phyloP scores from a whole-genome alignment of 306 rosid genomes.

The Rosa chinensis region DNA sequence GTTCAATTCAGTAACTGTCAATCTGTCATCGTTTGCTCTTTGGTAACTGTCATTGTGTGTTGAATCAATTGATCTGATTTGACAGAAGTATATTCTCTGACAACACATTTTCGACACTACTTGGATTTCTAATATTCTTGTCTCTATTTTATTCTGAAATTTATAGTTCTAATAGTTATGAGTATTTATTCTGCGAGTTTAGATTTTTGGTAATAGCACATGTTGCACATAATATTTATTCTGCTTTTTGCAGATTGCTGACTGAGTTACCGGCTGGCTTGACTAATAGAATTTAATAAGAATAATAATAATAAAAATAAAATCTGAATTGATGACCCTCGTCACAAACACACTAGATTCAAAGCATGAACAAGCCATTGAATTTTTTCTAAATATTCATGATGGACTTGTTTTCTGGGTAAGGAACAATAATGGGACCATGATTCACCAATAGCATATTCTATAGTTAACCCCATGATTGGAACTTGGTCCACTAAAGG shows the following conservation, averaged over 20 bases:
- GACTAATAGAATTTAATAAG: neutral
- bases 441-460: neutral
- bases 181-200: neutral
- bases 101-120: neutral
- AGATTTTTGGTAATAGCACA: neutral
- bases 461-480: neutral
- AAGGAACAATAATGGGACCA: neutral
- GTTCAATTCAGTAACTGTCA: neutral
- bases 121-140: neutral
- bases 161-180: neutral
- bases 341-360: neutral
- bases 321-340: neutral
- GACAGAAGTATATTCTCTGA: neutral
- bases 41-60: neutral
- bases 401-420: neutral
- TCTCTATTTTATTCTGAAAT: neutral
- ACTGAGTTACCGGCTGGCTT: neutral
- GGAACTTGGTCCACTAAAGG: slow-evolving; percentile 1
- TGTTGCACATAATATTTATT: neutral
- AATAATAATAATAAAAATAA: neutral
- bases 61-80: neutral
- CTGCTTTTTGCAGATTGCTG: neutral
- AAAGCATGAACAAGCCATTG: neutral
- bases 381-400: neutral
- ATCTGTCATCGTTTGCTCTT: no score